A percentile compares a stretch with the other conserved stretches of the same genome.
Conservation (phyloP, 495 filamentous ascomycete genomes). For the Penicillium parvum region DNA sequence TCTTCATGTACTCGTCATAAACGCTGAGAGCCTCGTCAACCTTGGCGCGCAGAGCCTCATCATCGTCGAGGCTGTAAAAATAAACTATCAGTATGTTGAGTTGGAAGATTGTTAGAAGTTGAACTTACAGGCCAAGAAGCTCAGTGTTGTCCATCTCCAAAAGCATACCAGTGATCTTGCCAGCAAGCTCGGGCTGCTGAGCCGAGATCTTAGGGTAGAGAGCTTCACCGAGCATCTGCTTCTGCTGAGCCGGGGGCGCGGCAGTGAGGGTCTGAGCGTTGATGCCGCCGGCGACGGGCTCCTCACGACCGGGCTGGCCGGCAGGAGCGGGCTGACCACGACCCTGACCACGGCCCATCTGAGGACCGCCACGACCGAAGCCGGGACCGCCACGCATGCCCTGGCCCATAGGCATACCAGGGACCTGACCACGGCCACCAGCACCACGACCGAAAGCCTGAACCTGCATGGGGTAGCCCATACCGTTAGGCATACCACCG, state of each 20-base stretch:
- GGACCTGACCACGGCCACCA: slow-evolving; percentile 71
- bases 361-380: slow-evolving; percentile 49
- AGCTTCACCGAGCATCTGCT: slow-evolving; percentile 95
- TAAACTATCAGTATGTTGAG: slow-evolving; percentile 27
- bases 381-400: slow-evolving; percentile 69
- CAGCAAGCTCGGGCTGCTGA: slow-evolving; percentile 89
- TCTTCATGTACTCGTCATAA: slow-evolving; percentile 98
- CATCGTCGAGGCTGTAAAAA: slow-evolving; percentile 73
- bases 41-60: slow-evolving; percentile 84
- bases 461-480: slow-evolving; percentile 55
- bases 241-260: slow-evolving; percentile 69
- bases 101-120: not conserved
- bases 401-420: slow-evolving; percentile 64
- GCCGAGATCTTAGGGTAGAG: slow-evolving; percentile 96
- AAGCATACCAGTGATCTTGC: slow-evolving; percentile 99
- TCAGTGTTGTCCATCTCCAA: slow-evolving; percentile 97
- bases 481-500: slow-evolving; percentile 50
- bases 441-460: slow-evolving; percentile 62
- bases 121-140: slow-evolving; percentile 88
- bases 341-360: slow-evolving; percentile 49
- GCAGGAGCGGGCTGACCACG: slow-evolving; percentile 36
- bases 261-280: slow-evolving; percentile 46
- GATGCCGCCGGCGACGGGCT: slow-evolving; percentile 26
- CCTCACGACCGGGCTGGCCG: slow-evolving; percentile 28
- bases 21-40: slow-evolving; percentile 94